Conservation (phyloP, 179 eudicot genomes). For the Beta lomatogona region DNA sequence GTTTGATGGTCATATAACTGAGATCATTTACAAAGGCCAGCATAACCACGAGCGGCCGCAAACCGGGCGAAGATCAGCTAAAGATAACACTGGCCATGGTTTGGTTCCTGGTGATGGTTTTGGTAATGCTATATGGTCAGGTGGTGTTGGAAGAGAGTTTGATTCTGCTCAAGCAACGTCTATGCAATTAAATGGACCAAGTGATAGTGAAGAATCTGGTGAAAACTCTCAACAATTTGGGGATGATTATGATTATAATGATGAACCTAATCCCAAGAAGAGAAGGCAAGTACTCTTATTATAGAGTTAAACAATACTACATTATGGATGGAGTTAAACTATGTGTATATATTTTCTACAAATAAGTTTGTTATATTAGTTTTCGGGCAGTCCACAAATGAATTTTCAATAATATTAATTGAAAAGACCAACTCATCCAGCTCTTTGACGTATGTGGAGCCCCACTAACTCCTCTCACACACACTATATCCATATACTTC, state of each 20-base stretch:
- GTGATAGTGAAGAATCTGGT: conserved; percentile 53
- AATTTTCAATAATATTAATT: too few relatives aligned
- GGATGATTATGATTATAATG: conserved; percentile 29
- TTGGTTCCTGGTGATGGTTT: conserved; percentile 5
- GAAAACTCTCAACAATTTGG: conserved; percentile 31
- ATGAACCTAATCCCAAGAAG: conserved; percentile 33
- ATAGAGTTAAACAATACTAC: not conserved
- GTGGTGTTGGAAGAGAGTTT: conserved; percentile 16
- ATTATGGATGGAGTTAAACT: too few relatives aligned
- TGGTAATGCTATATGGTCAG: conserved; percentile 20
- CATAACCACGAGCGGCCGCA: conserved; percentile 44
- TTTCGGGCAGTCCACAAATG: too few relatives aligned
- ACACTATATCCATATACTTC: too few relatives aligned
- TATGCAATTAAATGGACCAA: conserved; percentile 46
- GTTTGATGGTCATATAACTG: conserved; percentile 46
- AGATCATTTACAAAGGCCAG: conserved; percentile 52
- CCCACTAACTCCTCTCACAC: too few relatives aligned
- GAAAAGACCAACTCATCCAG: too few relatives aligned
- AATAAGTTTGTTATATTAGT: too few relatives aligned
- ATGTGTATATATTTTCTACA: too few relatives aligned
- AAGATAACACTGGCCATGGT: not conserved
- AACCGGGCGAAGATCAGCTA: conserved; percentile 25
- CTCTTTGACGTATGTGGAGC: too few relatives aligned
- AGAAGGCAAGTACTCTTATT: conserved; percentile 29
- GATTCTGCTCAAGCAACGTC: conserved; percentile 40